Evolutionary conservation across 2,329 filamentous ascomycete species (phyloP), one percentile per base, ranked within the genome.

Genomic region (Scorias spongiosa): DNA sequence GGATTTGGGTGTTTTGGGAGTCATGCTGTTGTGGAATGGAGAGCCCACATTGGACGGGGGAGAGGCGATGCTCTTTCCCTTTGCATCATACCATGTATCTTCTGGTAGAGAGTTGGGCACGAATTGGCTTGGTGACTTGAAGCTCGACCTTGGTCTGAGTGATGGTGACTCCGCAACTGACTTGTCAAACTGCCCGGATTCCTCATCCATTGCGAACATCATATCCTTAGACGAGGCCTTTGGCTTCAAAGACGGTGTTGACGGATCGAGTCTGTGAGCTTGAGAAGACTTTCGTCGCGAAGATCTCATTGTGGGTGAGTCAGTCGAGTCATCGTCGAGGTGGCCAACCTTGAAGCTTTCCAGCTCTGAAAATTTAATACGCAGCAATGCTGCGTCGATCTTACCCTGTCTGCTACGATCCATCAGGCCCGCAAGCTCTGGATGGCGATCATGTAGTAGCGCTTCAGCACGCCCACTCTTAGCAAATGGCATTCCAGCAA

Each of bases 191-290:
- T 40, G 61, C 49, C 45, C 42, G 11, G 71, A 72, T 38, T 87
- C 85, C 32, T 93, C 87, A 46, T 94, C 89, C 87, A 95, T 95
- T 51, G 85, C 78, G 57, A 95, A 95, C 61, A 94, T 93, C 44
- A 95, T 71, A 52, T 95, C 88, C 32, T 71, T 72, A 1, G 72
- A 67, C 0, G 82, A 88, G 15, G 71, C 72, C 54, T 78, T 86
- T 1, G 81, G 71, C 44, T 76, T 79, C 39, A 91, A 67, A 14
- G 66, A 69, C 1, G 86, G 85, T 44, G 14, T 40, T 78, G 84
- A 42, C 64, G 65, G 43, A 10, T 55, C 51, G 1, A 71, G 0
- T 51, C 52, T 49, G 62, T 41, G 36, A 4, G 44, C 65, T 46
- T 60, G 67, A 2, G 66, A 63, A 5, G 62, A 58, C 26, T 56